phyloP scores from a whole-genome alignment of 768 basidiomycete genomes.

The Hygrocybe punicea region DNA sequence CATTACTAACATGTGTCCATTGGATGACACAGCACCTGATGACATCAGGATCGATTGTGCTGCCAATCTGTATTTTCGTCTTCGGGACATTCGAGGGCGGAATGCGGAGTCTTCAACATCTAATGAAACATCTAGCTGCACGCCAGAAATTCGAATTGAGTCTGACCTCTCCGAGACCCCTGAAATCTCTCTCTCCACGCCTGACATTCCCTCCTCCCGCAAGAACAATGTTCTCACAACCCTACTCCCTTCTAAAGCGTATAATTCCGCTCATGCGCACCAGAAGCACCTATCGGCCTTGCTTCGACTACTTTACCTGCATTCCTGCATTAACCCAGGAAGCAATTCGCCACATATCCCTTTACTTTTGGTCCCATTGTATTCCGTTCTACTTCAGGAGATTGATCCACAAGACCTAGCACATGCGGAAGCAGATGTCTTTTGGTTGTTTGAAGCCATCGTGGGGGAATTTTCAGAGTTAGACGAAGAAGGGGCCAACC shows the following conservation, averaged over 20 bases:
- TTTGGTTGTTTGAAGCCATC: slow-evolving; percentile 77
- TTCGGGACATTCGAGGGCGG: slow-evolving; percentile 40
- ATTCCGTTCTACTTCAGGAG: slow-evolving; percentile 59
- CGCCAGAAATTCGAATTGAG: slow-evolving; percentile 40
- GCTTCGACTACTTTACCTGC: slow-evolving; percentile 67
- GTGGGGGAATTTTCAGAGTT: slow-evolving; percentile 70
- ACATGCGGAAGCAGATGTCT: slow-evolving; percentile 76
- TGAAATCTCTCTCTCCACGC: slow-evolving; percentile 38
- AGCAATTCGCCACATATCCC: slow-evolving; percentile 65
- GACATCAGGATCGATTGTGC: slow-evolving; percentile 49
- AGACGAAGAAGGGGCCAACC: slow-evolving; percentile 60
- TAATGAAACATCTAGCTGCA: slow-evolving; percentile 20
- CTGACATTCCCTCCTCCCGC: slow-evolving; percentile 28
- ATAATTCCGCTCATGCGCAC: slow-evolving; percentile 48
- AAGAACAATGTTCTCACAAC: slow-evolving; percentile 33
- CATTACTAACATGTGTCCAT: slow-evolving; percentile 42
- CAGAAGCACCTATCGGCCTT: slow-evolving; percentile 60
- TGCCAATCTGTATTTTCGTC: slow-evolving; percentile 50
- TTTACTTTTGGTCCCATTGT: slow-evolving; percentile 67
- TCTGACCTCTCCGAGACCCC: slow-evolving; percentile 27
- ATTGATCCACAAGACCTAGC: slow-evolving; percentile 55
- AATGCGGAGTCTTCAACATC: slow-evolving; percentile 35
- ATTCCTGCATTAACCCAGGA: slow-evolving; percentile 68
- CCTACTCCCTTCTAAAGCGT: slow-evolving; percentile 46
- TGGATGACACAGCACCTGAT: slow-evolving; percentile 47